Evolutionary conservation across 2,329 filamentous ascomycete species (phyloP).

Genomic region (Fusarium foetens): DNA sequence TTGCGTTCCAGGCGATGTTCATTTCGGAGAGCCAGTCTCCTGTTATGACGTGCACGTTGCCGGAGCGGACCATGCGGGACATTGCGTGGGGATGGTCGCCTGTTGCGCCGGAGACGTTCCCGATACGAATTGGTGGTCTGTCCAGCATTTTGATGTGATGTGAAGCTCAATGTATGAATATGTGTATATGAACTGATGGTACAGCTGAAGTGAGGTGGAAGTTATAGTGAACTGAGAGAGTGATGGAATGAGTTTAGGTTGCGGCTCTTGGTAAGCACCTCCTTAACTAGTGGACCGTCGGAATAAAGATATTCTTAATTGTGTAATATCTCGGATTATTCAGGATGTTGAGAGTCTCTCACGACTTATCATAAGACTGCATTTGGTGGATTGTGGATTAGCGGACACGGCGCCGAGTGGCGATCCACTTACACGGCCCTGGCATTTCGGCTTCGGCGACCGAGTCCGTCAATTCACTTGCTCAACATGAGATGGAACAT

Average conservation of each 20-base stretch:
- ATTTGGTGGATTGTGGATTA: conserved; percentile 1
- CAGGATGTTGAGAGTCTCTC: conserved; percentile 1
- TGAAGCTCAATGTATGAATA: background rate
- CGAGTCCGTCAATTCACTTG: conserved; percentile 15
- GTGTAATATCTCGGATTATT: background rate
- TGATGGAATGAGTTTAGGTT: background rate
- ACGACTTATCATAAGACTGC: background rate
- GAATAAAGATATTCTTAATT: no score
- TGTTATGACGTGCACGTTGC: conserved; percentile 51
- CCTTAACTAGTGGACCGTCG: background rate
- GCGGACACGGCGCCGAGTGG: conserved; percentile 25
- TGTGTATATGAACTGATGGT: no score
- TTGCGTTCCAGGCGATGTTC: conserved; percentile 61
- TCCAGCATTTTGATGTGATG: conserved; percentile 38
- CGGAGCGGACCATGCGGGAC: conserved; percentile 47
- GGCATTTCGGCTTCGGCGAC: conserved; percentile 24
- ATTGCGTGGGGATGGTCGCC: conserved; percentile 50
- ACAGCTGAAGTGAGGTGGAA: background rate
- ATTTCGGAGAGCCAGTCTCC: conserved; percentile 56
- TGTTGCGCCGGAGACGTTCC: conserved; percentile 50
- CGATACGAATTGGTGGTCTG: conserved; percentile 46
- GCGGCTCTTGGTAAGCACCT: background rate
- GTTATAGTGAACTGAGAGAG: background rate
- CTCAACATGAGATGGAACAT: background rate
- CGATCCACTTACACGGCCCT: conserved; percentile 18